Base-by-base conservation (phyloP, 2,329 filamentous ascomycete species). In the Myriosclerotinia scirpicola region DNA sequence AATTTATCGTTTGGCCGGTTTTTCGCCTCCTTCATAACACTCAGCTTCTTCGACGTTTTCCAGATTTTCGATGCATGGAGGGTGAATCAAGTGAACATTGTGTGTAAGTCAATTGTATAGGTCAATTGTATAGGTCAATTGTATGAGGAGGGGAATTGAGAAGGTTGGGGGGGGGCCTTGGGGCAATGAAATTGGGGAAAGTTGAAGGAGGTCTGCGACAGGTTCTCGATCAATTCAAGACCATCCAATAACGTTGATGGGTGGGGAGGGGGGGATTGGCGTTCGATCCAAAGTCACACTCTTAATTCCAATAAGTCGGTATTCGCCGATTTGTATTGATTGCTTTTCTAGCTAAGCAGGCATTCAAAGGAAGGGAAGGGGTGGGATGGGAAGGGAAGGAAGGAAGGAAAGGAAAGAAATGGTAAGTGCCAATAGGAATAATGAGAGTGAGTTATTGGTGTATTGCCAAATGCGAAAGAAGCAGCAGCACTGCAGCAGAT, bases 11-110 rank as follows among this genome's bases (percentile, higher is more conserved):
- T 52, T 40, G 50, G 26, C 64, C 55, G 55, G 44, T 53, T 50
- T 60, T 65, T 65, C 55, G 55, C 64, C 64, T 65, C 42, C 64
- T 65, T 65, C 62, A 59, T 62, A 40, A 53, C 64, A 54, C 55
- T 65, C 54, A 65, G 44, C 64, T 65, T 61, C 70, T 67, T 69
- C 67, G 66, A 67, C 65, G 65, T 36, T 70, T 69, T 68, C 65
- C 66, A 46, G 58, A 64, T 67, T 67, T 67, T 56, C 65, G 68
- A 74, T 74, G 68, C 73, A 75, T 75, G 70, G 70, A 58, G 44
- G 66, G 56, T 56, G 48, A 40, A 48, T 60, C 44, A 60, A 60
- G 56, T 12, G 14, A 36, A 60, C 56, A 60, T 60, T n/a, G n/a
- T n/a, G n/a, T 48, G 42, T 2, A 15, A 38, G 12, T 60, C 40